These are phyloP conservation scores for Sporodiniella umbellata DNA, from an alignment of 371 early-diverging fungal genomes.

Conservation along the genomic window DNA sequence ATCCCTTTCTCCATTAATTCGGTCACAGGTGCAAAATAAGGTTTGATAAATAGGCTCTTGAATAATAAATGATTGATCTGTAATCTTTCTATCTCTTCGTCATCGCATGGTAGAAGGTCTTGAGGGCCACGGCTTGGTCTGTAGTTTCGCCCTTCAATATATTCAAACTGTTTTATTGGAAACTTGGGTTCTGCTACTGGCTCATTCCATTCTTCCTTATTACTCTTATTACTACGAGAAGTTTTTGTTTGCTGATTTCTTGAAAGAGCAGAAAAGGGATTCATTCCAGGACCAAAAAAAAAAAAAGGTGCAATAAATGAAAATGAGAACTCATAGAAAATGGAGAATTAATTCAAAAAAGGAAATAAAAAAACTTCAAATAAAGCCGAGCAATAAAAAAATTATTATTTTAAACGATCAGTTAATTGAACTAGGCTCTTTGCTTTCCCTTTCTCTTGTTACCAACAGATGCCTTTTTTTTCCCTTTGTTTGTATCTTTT, in stretches of 20 bases:
- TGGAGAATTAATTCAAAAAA: no score
- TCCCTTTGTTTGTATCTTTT: constrained; percentile 13
- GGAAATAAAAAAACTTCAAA: no score
- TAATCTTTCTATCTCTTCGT: constrained; percentile 42
- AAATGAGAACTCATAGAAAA: background rate
- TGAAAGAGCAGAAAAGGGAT: constrained; percentile 4
- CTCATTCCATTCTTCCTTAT: background rate
- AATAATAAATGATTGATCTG: constrained; percentile 32
- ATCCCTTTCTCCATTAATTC: constrained; percentile 18
- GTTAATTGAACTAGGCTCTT: background rate
- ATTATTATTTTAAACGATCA: background rate
- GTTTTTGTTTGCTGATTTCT: constrained; percentile 12
- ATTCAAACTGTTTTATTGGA: constrained; percentile 26
- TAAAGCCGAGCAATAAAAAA: background rate
- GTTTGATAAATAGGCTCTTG: constrained; percentile 20
- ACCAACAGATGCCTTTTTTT: constrained; percentile 11
- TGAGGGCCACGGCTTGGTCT: constrained; percentile 12
- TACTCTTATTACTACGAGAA: background rate
- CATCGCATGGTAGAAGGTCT: constrained; percentile 41
- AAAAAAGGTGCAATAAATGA: background rate
- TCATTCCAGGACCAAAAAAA: background rate
- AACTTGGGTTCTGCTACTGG: constrained; percentile 28
- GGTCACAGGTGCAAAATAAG: constrained; percentile 23
- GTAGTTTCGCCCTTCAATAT: constrained; percentile 33
- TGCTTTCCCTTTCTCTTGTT: background rate